A percentile compares a stretch with the other conserved stretches of the same genome.
Evolutionary conservation across 2,329 filamentous ascomycete species (phyloP).

Genomic region (Aspergillus cejpii): DNA sequence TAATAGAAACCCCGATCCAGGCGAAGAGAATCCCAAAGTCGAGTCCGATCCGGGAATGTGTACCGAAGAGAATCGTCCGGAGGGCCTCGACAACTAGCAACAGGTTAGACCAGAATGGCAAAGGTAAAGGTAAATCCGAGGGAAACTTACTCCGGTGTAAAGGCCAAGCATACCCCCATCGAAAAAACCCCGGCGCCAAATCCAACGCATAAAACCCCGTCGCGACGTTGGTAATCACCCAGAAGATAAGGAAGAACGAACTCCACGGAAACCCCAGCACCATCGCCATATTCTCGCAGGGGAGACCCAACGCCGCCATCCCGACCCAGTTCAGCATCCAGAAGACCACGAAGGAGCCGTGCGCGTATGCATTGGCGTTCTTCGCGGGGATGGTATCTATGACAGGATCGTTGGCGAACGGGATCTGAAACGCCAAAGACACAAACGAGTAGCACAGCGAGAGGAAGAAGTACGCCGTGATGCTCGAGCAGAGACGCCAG

Average conservation of each 20-base stretch:
- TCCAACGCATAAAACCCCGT: slow-evolving; percentile 56
- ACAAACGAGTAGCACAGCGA: slow-evolving; percentile 59
- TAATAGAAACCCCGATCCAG: slow-evolving; percentile 40
- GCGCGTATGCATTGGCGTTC: slow-evolving; percentile 51
- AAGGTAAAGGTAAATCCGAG: not conserved
- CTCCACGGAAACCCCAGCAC: slow-evolving; percentile 56
- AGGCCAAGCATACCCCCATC: slow-evolving; percentile 59
- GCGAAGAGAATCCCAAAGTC: slow-evolving; percentile 57
- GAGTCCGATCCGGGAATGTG: slow-evolving; percentile 52
- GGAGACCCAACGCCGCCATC: slow-evolving; percentile 57
- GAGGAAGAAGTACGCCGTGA: slow-evolving; percentile 55
- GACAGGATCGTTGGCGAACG: slow-evolving; percentile 48
- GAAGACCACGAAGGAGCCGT: slow-evolving; percentile 55
- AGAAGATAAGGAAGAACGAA: slow-evolving; percentile 59
- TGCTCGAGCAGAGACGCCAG: slow-evolving; percentile 53
- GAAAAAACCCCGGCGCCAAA: slow-evolving; percentile 53
- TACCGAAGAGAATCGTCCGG: slow-evolving; percentile 55
- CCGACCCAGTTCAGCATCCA: slow-evolving; percentile 59
- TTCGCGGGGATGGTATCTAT: slow-evolving; percentile 40
- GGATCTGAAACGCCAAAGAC: slow-evolving; percentile 57
- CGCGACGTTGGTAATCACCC: slow-evolving; percentile 60
- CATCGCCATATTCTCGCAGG: slow-evolving; percentile 61
- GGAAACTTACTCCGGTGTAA: slow-evolving; percentile 48
- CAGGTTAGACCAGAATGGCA: not conserved
- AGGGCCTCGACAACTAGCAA: slow-evolving; percentile 50